Base-by-base conservation (phyloP, 139 green algal genomes). In the Asterochloris erici region DNA sequence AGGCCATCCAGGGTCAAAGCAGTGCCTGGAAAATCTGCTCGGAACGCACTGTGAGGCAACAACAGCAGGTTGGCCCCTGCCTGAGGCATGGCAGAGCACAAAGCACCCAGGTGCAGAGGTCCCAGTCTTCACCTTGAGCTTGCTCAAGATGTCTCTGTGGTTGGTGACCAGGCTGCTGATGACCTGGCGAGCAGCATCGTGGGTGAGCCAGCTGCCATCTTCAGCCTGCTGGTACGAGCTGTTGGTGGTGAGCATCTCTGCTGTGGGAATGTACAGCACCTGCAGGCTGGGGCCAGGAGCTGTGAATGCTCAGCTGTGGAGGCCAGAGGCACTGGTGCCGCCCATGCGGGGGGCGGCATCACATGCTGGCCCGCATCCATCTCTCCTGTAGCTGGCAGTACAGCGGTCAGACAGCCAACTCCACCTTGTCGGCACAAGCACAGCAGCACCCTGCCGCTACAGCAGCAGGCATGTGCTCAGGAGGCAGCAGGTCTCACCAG, bases 141-240 rank as follows among this genome's bases (percentile, higher is more conserved):
- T 74, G 16, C 66, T 73, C 28, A 47, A 74, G 78, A 54, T 54
- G 38, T 54, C 47, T 1, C 68, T 74, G 81, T 96, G 91, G 28
- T 62, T 63, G 63, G 89, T 78, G 24, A 87, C 17, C 63, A 92
- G 23, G 29, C 76, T 81, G 17, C 79, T 87, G 0, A 96, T 82
- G 12, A 96, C 79, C 71, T 87, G 85, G 77, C 88, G 84, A 1
- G 91, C 92, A 21, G 88, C 90, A 12, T 90, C 87, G 10, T 93
- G 90, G 0, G 90, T 96, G 85, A 96, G 91, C 79, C 86, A 96
- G 12, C 85, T 17, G 10, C 79, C 85, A 62, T 84, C 82, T 60
- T 87, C 79, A 9, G 62, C 80, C 38, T 54, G 38, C 38, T 21
- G 66, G 9, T 73, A 21, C 66, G 21, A 26, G 66, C 21, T 24